These are phyloP conservation scores for Hypoxylon trugodes DNA, from an alignment of 495 filamentous ascomycete species.

Conservation along the genomic window DNA sequence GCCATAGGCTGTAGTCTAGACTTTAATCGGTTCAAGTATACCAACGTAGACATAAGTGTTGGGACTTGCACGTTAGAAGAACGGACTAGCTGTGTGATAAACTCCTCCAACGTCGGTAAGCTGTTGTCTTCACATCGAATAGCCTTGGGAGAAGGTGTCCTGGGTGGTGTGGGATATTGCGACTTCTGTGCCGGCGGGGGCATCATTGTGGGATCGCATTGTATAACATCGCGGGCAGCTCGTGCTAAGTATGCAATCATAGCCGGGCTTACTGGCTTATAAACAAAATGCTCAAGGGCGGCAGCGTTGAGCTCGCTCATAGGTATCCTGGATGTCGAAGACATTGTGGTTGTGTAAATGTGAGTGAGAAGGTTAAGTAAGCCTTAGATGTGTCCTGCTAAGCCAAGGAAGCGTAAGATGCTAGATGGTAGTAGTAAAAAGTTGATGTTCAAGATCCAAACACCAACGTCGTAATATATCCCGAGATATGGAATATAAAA, in stretches of 20 bases:
- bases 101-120: conserved; percentile 83
- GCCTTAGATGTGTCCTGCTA: conserved; percentile 24
- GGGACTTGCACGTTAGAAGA: conserved; percentile 96
- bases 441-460: neutral
- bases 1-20: conserved; percentile 88
- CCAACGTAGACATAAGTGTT: conserved; percentile 93
- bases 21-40: conserved; percentile 88
- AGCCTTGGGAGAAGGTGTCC: conserved; percentile 69
- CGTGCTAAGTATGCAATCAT: conserved; percentile 88
- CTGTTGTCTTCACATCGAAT: conserved; percentile 49
- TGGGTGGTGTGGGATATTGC: conserved; percentile 72
- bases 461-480: conserved; percentile 16
- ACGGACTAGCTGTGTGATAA: conserved; percentile 89
- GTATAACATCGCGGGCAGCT: conserved; percentile 87
- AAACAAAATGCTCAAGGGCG: conserved; percentile 90
- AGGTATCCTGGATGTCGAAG: conserved; percentile 48
- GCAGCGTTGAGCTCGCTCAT: conserved; percentile 70
- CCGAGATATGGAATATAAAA: conserved; percentile 18
- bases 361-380: too few species aligned
- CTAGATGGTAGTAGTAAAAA: conserved; percentile 14
- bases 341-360: conserved; percentile 46
- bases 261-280: conserved; percentile 76
- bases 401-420: too few species aligned
- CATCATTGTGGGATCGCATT: conserved; percentile 75
- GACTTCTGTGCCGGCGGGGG: conserved; percentile 52